phyloP scores from a whole-genome alignment of 768 basidiomycete genomes.

The Coprinellus aureogranulatus region DNA sequence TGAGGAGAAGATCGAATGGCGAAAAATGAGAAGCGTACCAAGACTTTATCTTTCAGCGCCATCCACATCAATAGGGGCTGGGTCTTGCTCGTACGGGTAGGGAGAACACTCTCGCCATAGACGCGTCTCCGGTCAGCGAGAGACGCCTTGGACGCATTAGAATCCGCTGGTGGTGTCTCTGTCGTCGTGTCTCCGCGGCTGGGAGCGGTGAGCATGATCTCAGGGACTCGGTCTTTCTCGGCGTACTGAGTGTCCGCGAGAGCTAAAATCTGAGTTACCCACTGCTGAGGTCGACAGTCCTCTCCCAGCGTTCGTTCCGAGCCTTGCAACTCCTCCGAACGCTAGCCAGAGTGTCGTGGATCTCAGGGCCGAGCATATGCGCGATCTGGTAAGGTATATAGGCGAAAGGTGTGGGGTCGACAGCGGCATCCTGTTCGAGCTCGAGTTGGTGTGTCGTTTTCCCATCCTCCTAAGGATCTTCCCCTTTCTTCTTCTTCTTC shows the following conservation, averaged over 20 bases:
- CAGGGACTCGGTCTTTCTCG: constrained; percentile 24
- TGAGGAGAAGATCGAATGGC: neutral
- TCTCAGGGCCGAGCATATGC: constrained; percentile 87
- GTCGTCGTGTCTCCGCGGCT: constrained; percentile 25
- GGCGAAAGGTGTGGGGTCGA: constrained; percentile 68
- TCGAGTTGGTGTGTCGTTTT: constrained; percentile 33
- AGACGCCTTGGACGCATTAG: constrained; percentile 35
- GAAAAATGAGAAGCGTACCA: constrained; percentile 48
- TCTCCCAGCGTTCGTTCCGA: constrained; percentile 61
- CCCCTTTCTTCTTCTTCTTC: constrained; percentile 22
- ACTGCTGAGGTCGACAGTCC: constrained; percentile 38
- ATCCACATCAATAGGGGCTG: constrained; percentile 79
- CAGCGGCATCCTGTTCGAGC: constrained; percentile 36
- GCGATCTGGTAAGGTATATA: constrained; percentile 78
- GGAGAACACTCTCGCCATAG: constrained; percentile 76
- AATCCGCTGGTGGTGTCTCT: constrained; percentile 8
- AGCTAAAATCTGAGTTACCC: constrained; percentile 3
- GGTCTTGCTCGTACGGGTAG: constrained; percentile 64
- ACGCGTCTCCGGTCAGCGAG: constrained; percentile 62
- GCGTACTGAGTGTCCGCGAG: constrained; percentile 16
- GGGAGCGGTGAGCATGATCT: constrained; percentile 40
- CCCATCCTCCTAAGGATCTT: constrained; percentile 21
- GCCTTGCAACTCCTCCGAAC: constrained; percentile 71
- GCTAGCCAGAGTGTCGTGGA: constrained; percentile 54
- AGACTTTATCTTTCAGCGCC: constrained; percentile 86